Evolutionary conservation across 2,329 filamentous ascomycete species (phyloP), one percentile per base, ranked within the genome.

Genomic region (Colletotrichum sp.): DNA sequence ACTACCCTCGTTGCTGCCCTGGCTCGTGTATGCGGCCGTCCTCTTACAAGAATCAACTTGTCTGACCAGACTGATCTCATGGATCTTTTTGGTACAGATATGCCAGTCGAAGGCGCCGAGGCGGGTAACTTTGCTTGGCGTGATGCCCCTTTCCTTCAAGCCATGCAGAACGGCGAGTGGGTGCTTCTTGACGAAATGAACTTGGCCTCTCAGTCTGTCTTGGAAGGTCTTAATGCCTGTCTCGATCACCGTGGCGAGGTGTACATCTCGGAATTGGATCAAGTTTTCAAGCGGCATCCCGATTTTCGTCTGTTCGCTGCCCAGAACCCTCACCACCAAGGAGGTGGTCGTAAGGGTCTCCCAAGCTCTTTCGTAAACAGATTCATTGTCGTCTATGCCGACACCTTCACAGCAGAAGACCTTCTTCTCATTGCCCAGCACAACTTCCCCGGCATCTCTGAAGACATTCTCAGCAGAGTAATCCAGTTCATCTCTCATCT

Each of bases 101-200:
- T 98, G 9, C 97, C 97, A 0, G 93, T 98, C 5, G 97, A 99
- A 85, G 96, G 96, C n/a, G 95, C 94, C 1, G 93, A 95, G 81
- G 94, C 96, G 9, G 97, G 97, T 2, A 94, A 95, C 76, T 99
- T 99, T 82, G 94, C 95, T 2, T 99, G 97, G 97, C 92, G 96
- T 79, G 96, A 99, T 83, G 97, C 96, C 0, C 96, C 97, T 1
- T 99, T 99, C 82, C 88, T 99, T 24, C 95, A 95, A 82, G 97
- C 97, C 0, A 99, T 99, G 96, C 97, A 99, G 82, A 94, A 92
- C 74, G 97, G 97, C 32, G 95, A 98, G 80, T 99, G 97, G 97
- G 97, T 99, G 13, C 88, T 99, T 32, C 90, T 99, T 1, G 97
- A 99, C 81, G 97, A 99, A 87, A 99, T 99, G 97, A 99, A 99